Evolutionary conservation across 495 filamentous ascomycete species (phyloP).

Genomic region (Polyplosphaeria fusca): DNA sequence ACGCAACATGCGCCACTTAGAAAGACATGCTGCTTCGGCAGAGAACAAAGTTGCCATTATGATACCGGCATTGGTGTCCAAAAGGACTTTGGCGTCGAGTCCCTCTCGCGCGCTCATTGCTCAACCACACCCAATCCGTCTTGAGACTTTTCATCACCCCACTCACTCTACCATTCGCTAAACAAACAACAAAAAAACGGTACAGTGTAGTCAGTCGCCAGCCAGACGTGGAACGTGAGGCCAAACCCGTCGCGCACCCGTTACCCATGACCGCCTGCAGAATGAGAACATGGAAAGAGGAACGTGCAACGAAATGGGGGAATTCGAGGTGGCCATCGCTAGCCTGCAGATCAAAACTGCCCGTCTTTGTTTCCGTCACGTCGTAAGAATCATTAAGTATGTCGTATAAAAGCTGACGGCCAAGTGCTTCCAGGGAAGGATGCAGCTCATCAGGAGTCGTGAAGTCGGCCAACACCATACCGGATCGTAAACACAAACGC

Average conservation of each 20-base stretch:
- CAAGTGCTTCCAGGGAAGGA: constrained; percentile 26
- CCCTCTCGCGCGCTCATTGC: no score
- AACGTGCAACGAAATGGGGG: constrained; percentile 34
- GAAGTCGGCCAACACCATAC: constrained; percentile 27
- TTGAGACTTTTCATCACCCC: no score
- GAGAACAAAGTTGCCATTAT: not conserved
- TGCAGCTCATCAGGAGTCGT: constrained; percentile 33
- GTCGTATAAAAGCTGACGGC: constrained; percentile 37
- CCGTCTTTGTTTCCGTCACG: constrained; percentile 39
- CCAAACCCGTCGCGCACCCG: not conserved
- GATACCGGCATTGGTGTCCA: not conserved
- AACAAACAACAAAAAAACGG: no score
- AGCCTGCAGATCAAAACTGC: constrained; percentile 36
- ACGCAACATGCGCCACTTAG: no score
- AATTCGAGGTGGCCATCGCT: constrained; percentile 39
- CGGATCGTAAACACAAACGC: no score
- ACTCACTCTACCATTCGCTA: no score
- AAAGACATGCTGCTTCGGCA: no score
- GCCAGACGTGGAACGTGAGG: constrained; percentile 8
- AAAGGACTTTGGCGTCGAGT: no score
- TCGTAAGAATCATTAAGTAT: constrained; percentile 38
- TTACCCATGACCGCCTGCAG: constrained; percentile 20
- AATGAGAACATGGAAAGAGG: constrained; percentile 21
- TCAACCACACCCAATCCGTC: no score
- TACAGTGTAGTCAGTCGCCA: no score